phyloP scores from a whole-genome alignment of 2,329 filamentous ascomycete species.

The Botryotinia globosa region DNA sequence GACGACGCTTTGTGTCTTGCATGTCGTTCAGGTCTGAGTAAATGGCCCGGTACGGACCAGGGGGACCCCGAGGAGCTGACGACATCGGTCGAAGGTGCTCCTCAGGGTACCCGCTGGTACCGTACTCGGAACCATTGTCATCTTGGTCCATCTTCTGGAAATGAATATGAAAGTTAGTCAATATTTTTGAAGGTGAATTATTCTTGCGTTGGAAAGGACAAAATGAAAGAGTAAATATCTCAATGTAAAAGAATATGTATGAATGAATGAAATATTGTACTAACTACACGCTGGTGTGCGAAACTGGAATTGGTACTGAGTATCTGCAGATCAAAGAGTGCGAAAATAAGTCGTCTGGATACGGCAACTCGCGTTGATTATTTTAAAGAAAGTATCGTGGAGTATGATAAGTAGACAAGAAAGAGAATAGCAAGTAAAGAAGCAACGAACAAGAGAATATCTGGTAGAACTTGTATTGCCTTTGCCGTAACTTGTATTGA shows the following conservation, averaged over 20 bases:
- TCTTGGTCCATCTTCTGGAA: conserved; percentile 4
- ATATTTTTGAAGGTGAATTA: conserved; percentile 7
- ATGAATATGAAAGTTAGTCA: background rate
- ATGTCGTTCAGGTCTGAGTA: background rate
- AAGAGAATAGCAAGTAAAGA: background rate
- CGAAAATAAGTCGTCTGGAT: background rate
- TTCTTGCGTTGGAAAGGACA: background rate
- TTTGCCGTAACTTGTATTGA: background rate
- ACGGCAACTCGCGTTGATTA: too few species aligned
- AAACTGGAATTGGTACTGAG: background rate
- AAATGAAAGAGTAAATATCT: background rate
- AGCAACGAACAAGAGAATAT: conserved; percentile 3
- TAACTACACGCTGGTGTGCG: conserved; percentile 1
- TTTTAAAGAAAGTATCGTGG: background rate
- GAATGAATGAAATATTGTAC: background rate
- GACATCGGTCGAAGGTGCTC: background rate
- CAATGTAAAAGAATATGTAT: background rate
- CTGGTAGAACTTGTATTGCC: background rate
- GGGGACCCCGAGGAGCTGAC: background rate
- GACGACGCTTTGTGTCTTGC: background rate
- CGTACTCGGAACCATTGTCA: background rate
- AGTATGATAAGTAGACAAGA: background rate
- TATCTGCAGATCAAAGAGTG: background rate
- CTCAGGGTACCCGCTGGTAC: background rate
- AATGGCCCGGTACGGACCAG: conserved; percentile 7